Base-by-base conservation (phyloP, 495 filamentous ascomycete species). In the Beverwykella pulmonaria region DNA sequence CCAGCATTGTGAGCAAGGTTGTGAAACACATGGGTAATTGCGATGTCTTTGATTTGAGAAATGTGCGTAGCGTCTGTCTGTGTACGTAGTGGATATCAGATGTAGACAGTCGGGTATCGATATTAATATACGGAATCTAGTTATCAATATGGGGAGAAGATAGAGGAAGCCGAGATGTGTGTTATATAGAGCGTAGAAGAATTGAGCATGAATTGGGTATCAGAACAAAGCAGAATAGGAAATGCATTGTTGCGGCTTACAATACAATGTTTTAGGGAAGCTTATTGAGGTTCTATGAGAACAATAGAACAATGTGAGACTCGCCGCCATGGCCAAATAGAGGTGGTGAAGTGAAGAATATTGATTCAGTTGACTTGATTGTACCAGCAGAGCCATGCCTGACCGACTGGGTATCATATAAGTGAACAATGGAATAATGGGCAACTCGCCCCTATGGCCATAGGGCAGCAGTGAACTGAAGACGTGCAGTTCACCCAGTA, bases 1-100 rank as follows among this genome's bases (percentile, higher is more conserved):
- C 61, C 69, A 74, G 61, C 65, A 59, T 69, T 64, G 39, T 27
- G 22, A 27, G 19, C 5, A 41, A 25, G 22, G 53, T 2, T 17
- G 25, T 12, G 52, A 12, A 25, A 29, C 34, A 32, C 60, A 55
- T 63, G 20, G 52, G 8, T 27, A 57, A 1, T 39, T 64, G 34
- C 2, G 23, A 26, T 23, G 22, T 53, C 8, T 54, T 8, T 53
- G n/a, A 22, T 29, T 48, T 48, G 17, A 15, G 5, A 48, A 48
- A n/a, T 6, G n/a, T 15, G 17, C 4, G 46, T 7, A 23, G 17
- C 4, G 22, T 19, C 4, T n/a, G 22, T 19, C 17, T n/a, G 46
- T n/a, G 15, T n/a, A n/a, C n/a, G n/a, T n/a, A n/a, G n/a, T n/a
- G 19, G 49, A 7, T 25, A 23, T 12, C 14, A 53, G 26, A 53